Percentiles rank a stretch among this genome's conserved stretches.
Evolutionary conservation across 2,329 filamentous ascomycete species (phyloP).

Genomic region (Dryadomyces sulphureus): DNA sequence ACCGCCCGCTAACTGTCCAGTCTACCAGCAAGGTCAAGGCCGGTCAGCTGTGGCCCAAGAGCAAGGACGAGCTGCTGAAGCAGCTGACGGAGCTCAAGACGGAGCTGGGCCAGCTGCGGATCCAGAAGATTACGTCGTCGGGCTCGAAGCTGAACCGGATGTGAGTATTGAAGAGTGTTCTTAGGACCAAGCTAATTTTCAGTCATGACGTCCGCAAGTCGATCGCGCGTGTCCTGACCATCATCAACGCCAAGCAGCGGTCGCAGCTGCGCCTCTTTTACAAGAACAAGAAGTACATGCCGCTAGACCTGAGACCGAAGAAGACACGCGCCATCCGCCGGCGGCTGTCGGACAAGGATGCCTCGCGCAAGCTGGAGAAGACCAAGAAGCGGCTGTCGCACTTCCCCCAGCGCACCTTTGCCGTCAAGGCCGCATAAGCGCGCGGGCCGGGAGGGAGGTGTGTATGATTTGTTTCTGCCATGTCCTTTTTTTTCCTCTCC

Average conservation of each 20-base stretch:
- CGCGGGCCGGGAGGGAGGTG: neutral
- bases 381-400: slow-evolving; percentile 90
- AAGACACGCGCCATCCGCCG: slow-evolving; percentile 96
- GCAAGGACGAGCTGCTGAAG: slow-evolving; percentile 95
- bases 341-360: slow-evolving; percentile 84
- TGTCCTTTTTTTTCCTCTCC: neutral
- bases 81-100: slow-evolving; percentile 91
- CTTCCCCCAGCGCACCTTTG: slow-evolving; percentile 98
- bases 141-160: slow-evolving; percentile 96
- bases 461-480: neutral
- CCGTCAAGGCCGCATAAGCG: slow-evolving; percentile 59
- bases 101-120: slow-evolving; percentile 90
- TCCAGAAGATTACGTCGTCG: slow-evolving; percentile 95
- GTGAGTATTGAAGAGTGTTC: slow-evolving; percentile 37
- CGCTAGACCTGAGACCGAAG: slow-evolving; percentile 96
- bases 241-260: slow-evolving; percentile 99
- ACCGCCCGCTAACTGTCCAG: slow-evolving; percentile 18
- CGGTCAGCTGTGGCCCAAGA: slow-evolving; percentile 95
- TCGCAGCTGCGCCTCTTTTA: slow-evolving; percentile 97
- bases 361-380: slow-evolving; percentile 74
- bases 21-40: slow-evolving; percentile 72
- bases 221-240: slow-evolving; percentile 94
- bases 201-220: slow-evolving; percentile 99
- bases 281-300: slow-evolving; percentile 99
- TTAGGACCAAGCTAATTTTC: slow-evolving; percentile 11